A percentile compares a stretch with the other conserved stretches of the same genome.
phyloP scores from a whole-genome alignment of 768 basidiomycete genomes.

The Xerocomellus amylosporus region DNA sequence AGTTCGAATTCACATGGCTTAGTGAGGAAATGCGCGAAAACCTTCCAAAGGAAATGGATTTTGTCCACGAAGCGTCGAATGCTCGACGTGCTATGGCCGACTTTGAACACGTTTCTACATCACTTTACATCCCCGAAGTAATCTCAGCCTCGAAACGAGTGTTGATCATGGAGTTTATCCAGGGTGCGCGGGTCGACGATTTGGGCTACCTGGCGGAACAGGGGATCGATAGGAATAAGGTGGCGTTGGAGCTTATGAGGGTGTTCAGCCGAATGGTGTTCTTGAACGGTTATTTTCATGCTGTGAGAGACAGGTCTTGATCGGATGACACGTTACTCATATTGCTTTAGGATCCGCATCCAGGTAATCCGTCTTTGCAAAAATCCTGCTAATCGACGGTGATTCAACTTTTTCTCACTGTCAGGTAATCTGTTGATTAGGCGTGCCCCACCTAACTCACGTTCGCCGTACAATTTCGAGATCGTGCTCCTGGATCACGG shows the following conservation, averaged over 20 bases:
- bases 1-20: conserved; percentile 94
- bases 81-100: conserved; percentile 67
- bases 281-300: conserved; percentile 87
- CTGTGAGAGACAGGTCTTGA: conserved; percentile 44
- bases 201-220: conserved; percentile 75
- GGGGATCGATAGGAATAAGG: conserved; percentile 89
- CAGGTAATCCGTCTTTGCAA: conserved; percentile 44
- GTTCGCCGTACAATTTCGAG: conserved; percentile 92
- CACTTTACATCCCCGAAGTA: conserved; percentile 86
- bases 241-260: conserved; percentile 82
- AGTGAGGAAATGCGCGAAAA: conserved; percentile 93
- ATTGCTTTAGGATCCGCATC: conserved; percentile 73
- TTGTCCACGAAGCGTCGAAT: conserved; percentile 85
- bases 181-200: conserved; percentile 88
- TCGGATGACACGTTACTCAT: conserved; percentile 11
- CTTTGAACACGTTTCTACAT: conserved; percentile 67
- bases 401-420: background rate
- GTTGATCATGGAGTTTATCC: conserved; percentile 92
- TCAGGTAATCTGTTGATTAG: conserved; percentile 89
- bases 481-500: conserved; percentile 94
- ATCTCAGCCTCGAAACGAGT: conserved; percentile 79
- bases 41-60: conserved; percentile 93
- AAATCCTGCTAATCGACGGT: conserved; percentile 1
- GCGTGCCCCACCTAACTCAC: conserved; percentile 55
- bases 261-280: conserved; percentile 98